Conservation (phyloP, 768 basidiomycete genomes). For the Trametopsis cervina region DNA sequence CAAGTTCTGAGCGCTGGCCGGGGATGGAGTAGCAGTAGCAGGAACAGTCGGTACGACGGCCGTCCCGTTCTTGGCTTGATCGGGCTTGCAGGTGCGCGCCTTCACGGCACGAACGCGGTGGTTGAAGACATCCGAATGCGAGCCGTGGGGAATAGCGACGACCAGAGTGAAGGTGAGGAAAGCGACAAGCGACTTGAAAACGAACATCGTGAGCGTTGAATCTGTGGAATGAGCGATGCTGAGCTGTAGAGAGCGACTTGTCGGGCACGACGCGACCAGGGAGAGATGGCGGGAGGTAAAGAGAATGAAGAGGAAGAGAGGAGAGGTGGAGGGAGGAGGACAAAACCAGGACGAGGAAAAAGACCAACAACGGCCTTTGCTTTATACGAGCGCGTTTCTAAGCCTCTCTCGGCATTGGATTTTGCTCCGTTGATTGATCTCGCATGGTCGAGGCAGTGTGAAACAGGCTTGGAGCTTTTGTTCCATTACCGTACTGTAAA, state of each 20-base stretch:
- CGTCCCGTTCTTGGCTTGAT: not conserved
- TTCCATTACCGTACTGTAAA: too few species aligned
- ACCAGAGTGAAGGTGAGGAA: conserved; percentile 11
- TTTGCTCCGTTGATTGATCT: not conserved
- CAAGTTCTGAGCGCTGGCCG: not conserved
- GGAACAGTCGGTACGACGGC: too few species aligned
- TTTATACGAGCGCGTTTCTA: not conserved
- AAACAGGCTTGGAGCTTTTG: too few species aligned
- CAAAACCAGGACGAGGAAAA: not conserved
- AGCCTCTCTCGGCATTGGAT: not conserved
- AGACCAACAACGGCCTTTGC: not conserved
- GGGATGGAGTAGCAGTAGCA: not conserved
- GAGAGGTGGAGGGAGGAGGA: conserved; percentile 3
- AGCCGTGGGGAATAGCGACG: conserved; percentile 5
- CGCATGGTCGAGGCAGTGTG: too few species aligned
- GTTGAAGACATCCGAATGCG: not conserved
- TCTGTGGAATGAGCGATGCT: too few species aligned
- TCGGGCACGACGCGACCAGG: conserved; percentile 11
- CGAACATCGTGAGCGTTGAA: conserved; percentile 9
- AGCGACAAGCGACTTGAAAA: conserved; percentile 11
- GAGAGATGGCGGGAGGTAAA: not conserved
- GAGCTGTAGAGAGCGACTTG: conserved; percentile 5
- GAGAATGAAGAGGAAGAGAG: not conserved
- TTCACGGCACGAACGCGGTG: conserved; percentile 4
- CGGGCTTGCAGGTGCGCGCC: conserved; percentile 7